Percentiles rank a stretch among this genome's conserved stretches.
phyloP scores from a whole-genome alignment of 768 basidiomycete species.

The Termitomyces sp. region DNA sequence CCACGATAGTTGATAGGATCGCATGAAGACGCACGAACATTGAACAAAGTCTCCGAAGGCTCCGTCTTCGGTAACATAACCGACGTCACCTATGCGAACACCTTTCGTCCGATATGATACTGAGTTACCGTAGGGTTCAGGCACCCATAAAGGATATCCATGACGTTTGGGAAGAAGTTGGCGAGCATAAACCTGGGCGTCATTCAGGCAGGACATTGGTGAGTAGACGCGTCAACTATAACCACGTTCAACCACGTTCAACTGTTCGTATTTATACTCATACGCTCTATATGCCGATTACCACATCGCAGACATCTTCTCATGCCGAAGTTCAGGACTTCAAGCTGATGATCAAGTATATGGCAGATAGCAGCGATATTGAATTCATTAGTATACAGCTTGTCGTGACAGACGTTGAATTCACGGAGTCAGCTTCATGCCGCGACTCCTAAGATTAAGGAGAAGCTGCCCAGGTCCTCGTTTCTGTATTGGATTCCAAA shows the following conservation, averaged over 20 bases:
- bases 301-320: not conserved
- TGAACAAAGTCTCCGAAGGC: conserved; percentile 17
- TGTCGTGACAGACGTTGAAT: not conserved
- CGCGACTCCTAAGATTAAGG: no score
- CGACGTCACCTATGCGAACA: conserved; percentile 18
- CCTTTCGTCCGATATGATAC: conserved; percentile 15
- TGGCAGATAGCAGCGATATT: not conserved
- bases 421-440: not conserved
- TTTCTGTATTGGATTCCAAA: not conserved
- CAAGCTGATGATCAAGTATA: not conserved
- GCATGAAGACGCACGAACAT: conserved; percentile 10
- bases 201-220: conserved; percentile 6
- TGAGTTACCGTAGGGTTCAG: conserved; percentile 22
- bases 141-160: conserved; percentile 27
- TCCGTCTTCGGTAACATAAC: conserved; percentile 17
- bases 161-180: conserved; percentile 15
- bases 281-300: not conserved
- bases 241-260: not conserved
- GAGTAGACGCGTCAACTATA: no score
- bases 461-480: not conserved
- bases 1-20: conserved; percentile 14
- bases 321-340: not conserved
- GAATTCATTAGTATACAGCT: not conserved
- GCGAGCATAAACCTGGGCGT: conserved; percentile 11
- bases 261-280: not conserved